Evolutionary conservation across 352 stramenopile species (phyloP).

Genomic region (Phytophthora europaea): DNA sequence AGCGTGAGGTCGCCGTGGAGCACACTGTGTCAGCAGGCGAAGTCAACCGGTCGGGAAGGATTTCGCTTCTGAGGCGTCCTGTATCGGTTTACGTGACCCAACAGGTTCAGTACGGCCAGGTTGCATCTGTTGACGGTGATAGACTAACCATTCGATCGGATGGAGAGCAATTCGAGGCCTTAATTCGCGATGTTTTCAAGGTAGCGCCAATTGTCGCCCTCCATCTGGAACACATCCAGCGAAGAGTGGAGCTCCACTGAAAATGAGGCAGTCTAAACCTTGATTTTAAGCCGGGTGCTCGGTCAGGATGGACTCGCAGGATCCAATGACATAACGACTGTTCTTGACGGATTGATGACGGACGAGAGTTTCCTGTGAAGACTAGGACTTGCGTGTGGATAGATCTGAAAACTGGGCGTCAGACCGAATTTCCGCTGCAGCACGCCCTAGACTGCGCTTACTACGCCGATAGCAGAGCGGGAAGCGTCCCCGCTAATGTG

Average conservation of each 20-base stretch:
- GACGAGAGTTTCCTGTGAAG: not conserved
- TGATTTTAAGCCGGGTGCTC: not conserved
- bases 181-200: no score
- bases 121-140: not conserved
- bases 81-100: not conserved
- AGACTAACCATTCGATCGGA: not conserved
- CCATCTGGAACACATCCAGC: not conserved
- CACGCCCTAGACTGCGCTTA: not conserved
- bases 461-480: not conserved
- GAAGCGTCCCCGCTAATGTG: not conserved
- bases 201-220: not conserved
- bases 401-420: not conserved
- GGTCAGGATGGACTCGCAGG: not conserved
- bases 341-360: not conserved
- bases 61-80: not conserved
- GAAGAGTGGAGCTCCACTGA: slow-evolving; percentile 4
- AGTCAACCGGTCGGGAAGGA: not conserved
- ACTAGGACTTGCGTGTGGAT: slow-evolving; percentile 3
- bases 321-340: not conserved
- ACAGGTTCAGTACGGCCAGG: not conserved
- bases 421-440: not conserved
- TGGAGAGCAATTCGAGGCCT: no score
- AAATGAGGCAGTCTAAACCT: not conserved
- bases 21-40: not conserved
- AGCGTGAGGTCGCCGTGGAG: not conserved